Evolutionary conservation across 1,284 basidiomycete genomes (phyloP), one percentile per base, ranked within the genome.

Genomic region (Ustilago vetiveriae): DNA sequence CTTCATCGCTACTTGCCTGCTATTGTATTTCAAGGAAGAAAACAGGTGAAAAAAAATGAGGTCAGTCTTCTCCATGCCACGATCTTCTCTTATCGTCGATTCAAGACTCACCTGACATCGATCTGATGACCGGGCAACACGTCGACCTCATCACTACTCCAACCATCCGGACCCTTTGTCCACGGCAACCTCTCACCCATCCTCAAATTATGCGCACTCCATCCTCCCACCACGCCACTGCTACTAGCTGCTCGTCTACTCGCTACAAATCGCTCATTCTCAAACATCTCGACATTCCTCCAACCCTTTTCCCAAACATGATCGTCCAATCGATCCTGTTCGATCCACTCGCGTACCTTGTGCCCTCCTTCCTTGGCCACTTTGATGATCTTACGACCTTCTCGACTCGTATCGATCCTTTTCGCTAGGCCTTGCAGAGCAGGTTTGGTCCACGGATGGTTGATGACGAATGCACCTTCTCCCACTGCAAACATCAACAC

Each of bases 391-490:
- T 67, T 69, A 17, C 64, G 30, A 6, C 72, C 74, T 19, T 69
- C 66, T 13, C 57, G 44, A 1, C 56, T 53, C 16, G 40, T 67
- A 19, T 62, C 51, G 29, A 71, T 48, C 33, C 63, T 64, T 36
- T 72, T 74, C 16, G 38, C 22, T 8, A 78, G 21, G 2, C 57
- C 74, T n/a, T 70, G 53, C 7, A 79, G 33, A n/a, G 70, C 69
- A 4, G 80, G 80, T 32, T 79, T 67, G 19, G 79, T 59, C 72
- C 76, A 78, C 5, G 81, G 81, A 44, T 82, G 80, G 27, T 79
- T 77, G 23, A 70, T 43, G 14, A 81, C 48, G 33, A 82, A 75
- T 16, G 67, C 68, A 0, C 63, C 69, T 53, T 82, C 81, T n/a
- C 79, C 81, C n/a, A 53, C 74, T 1, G 81, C 13, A 16, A 82